phyloP scores from a whole-genome alignment of 2,329 filamentous ascomycete genomes.

The Aspergillus ustus region DNA sequence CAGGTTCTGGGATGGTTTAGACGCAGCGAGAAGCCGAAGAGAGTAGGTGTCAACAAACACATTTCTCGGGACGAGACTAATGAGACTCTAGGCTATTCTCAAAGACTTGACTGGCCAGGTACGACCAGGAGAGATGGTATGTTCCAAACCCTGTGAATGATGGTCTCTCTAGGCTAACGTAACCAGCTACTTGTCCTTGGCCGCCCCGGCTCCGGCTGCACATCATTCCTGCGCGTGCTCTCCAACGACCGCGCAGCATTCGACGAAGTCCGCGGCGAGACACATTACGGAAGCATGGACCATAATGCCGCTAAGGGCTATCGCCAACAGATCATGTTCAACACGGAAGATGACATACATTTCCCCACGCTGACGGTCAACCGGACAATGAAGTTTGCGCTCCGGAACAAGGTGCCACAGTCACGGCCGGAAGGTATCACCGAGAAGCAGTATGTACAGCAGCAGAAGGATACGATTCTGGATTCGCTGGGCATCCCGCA shows the following conservation, averaged over 20 bases:
- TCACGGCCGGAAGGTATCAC: conserved; percentile 31
- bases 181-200: conserved; percentile 67
- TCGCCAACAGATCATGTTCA: conserved; percentile 64
- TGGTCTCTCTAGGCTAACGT: background rate
- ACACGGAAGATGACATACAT: conserved; percentile 75
- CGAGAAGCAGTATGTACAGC: conserved; percentile 36
- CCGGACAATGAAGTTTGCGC: conserved; percentile 73
- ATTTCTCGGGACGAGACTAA: background rate
- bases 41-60: conserved; percentile 25
- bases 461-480: conserved; percentile 39
- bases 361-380: conserved; percentile 76
- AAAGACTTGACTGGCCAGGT: conserved; percentile 47
- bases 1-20: conserved; percentile 31
- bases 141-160: background rate
- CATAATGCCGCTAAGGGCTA: conserved; percentile 50
- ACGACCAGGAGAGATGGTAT: conserved; percentile 50
- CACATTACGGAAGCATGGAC: conserved; percentile 58
- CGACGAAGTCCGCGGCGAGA: conserved; percentile 59
- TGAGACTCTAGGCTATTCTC: conserved; percentile 41
- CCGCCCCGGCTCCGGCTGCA: conserved; percentile 71
- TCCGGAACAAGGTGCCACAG: conserved; percentile 53
- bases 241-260: conserved; percentile 67
- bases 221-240: conserved; percentile 70
- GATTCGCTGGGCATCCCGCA: conserved; percentile 47
- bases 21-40: conserved; percentile 28